Conservation (phyloP, 495 filamentous ascomycete species). For the Neurospora sp. region DNA sequence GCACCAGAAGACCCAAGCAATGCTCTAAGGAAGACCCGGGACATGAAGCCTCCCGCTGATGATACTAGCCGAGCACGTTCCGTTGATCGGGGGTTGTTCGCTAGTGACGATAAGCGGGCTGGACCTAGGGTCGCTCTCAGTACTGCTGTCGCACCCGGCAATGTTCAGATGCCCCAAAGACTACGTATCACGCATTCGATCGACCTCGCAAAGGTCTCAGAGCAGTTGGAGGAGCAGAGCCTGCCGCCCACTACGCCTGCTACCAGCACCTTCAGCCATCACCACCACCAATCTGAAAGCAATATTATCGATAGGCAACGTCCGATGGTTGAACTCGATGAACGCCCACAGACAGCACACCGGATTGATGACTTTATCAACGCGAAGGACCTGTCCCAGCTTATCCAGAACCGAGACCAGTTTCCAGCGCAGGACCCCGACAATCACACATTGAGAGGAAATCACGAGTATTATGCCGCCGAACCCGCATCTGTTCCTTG, state of each 20-base stretch:
- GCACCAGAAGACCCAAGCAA: constrained; percentile 27
- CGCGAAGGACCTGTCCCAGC: constrained; percentile 5
- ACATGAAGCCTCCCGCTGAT: constrained; percentile 37
- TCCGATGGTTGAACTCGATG: constrained; percentile 18
- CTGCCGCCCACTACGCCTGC: constrained; percentile 29
- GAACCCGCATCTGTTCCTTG: constrained; percentile 21
- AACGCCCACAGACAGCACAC: constrained; percentile 31
- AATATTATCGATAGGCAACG: constrained; percentile 34
- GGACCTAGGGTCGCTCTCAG: constrained; percentile 55
- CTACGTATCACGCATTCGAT: constrained; percentile 25
- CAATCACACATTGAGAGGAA: neutral
- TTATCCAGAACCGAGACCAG: neutral
- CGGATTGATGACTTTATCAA: constrained; percentile 26
- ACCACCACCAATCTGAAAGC: constrained; percentile 34
- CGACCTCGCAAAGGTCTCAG: constrained; percentile 10
- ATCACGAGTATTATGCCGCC: neutral
- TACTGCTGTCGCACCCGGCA: constrained; percentile 52
- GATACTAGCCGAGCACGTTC: constrained; percentile 40
- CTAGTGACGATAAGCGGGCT: constrained; percentile 48
- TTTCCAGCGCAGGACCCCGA: constrained; percentile 12
- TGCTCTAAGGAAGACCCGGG: constrained; percentile 32
- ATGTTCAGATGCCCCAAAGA: constrained; percentile 41
- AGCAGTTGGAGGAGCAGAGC: constrained; percentile 4
- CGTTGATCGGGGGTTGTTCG: constrained; percentile 46
- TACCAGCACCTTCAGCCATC: constrained; percentile 28